Evolutionary conservation across 2,329 filamentous ascomycete species (phyloP).

Genomic region (Thelonectria blattea): DNA sequence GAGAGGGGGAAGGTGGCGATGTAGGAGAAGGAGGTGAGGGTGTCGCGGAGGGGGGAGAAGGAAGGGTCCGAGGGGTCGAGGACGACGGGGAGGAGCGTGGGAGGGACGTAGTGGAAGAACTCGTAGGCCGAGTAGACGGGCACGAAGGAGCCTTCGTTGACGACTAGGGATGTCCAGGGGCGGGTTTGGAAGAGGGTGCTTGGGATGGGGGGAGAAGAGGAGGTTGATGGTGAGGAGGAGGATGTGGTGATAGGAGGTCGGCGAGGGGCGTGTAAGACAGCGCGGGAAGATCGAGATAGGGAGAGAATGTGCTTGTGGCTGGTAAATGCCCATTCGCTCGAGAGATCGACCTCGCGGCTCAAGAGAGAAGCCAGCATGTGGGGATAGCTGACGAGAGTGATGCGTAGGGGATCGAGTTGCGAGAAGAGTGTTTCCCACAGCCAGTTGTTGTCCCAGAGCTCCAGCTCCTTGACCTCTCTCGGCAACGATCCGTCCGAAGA

Average conservation of each 20-base stretch:
- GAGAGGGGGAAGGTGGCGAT: slow-evolving; percentile 71
- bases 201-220: slow-evolving; percentile 32
- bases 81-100: slow-evolving; percentile 63
- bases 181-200: slow-evolving; percentile 61
- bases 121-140: slow-evolving; percentile 74
- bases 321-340: slow-evolving; percentile 68
- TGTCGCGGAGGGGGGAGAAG: slow-evolving; percentile 44
- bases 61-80: slow-evolving; percentile 50
- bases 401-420: slow-evolving; percentile 56
- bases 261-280: not conserved
- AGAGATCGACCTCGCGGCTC: slow-evolving; percentile 60
- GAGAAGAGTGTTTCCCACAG: slow-evolving; percentile 64
- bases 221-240: slow-evolving; percentile 4
- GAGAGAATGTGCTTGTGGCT: slow-evolving; percentile 67
- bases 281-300: slow-evolving; percentile 42
- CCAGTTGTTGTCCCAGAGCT: slow-evolving; percentile 46
- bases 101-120: slow-evolving; percentile 70
- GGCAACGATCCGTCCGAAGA: not conserved
- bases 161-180: slow-evolving; percentile 67
- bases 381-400: slow-evolving; percentile 67
- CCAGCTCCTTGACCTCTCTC: slow-evolving; percentile 31
- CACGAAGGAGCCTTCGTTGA: slow-evolving; percentile 80
- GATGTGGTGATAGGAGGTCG: slow-evolving; percentile 13
- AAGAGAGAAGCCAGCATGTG: slow-evolving; percentile 66
- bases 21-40: slow-evolving; percentile 61